Base-by-base conservation (phyloP, 768 basidiomycete species). In the Tylopilus sp. region DNA sequence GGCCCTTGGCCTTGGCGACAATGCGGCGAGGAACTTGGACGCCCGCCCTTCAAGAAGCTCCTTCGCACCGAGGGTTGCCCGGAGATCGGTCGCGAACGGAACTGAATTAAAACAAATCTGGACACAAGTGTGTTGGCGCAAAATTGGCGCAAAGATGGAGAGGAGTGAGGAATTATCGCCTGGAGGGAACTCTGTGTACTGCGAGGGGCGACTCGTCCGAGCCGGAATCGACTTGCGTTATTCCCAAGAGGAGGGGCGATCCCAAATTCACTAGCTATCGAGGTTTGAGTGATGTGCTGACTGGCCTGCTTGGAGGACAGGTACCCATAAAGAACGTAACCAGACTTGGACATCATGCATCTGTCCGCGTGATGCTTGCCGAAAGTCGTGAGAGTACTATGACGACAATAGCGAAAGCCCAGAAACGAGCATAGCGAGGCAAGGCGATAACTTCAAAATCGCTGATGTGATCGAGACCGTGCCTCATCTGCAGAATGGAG, bases 21-120 rank as follows among this genome's bases (percentile, higher is more conserved):
- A 34, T 22, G 81, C 82, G 25, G 74, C 69, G n/a, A 82, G 61
- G 58, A 85, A 57, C 72, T 81, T 85, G 66, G 74, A 66, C 12
- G 83, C 82, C 16, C 84, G 78, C 41, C 74, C 73, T 26, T 78
- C 73, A 42, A 84, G 66, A 57, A 84, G 71, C 30, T 79, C 73
- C 60, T 67, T 74, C 17, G 74, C 79, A 40, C 76, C 74, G n/a
- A 69, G 55, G 56, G 60, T 50, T 26, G 57, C 54, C 63, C 66
- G 58, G 61, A 84, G 48, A 57, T 74, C 74, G 34, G 78, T 71
- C 22, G 72, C 62, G 67, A 84, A 80, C 26, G 76, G 78, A 42
- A 81, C 48, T 7, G 74, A 66, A 42, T 65, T 55, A 74, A 61
- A 21, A 74, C 53, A 40, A 64, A 50, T 59, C 60, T 65, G 38